Evolutionary conservation across 2,329 filamentous ascomycete genomes (phyloP).

Genomic region (Cladosporium sphaerospermum): DNA sequence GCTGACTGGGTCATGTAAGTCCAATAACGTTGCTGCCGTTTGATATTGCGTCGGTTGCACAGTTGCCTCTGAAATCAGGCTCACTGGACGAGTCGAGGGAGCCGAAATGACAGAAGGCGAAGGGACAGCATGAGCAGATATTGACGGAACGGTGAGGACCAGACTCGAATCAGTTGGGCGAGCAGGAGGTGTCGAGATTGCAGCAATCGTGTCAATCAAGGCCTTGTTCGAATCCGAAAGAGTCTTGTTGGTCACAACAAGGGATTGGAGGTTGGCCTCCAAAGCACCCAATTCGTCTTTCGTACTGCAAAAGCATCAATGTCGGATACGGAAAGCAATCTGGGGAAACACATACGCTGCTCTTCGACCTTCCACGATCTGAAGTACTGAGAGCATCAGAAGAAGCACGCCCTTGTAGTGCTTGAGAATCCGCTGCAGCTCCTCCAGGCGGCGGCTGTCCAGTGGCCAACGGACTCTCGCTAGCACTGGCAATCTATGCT

Average conservation of each 20-base stretch:
- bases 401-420: constrained; percentile 4
- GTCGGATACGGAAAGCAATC: not conserved
- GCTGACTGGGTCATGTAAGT: not conserved
- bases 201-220: not conserved
- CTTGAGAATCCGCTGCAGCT: not conserved
- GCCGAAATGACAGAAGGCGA: not conserved
- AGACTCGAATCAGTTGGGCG: not conserved
- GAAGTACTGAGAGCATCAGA: constrained; percentile 7
- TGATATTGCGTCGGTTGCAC: not conserved
- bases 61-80: no score
- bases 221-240: constrained; percentile 1
- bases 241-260: not conserved
- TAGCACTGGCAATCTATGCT: not conserved
- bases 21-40: not conserved
- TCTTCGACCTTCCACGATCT: constrained; percentile 6
- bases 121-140: not conserved
- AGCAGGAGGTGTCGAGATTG: not conserved
- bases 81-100: no score
- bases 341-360: not conserved
- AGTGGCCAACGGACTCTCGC: not conserved
- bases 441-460: not conserved
- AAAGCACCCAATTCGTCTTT: constrained; percentile 2
- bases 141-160: not conserved
- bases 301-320: not conserved
- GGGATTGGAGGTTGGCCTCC: not conserved